phyloP scores from a whole-genome alignment of 2,329 filamentous ascomycete species.

The Alternaria longipes region DNA sequence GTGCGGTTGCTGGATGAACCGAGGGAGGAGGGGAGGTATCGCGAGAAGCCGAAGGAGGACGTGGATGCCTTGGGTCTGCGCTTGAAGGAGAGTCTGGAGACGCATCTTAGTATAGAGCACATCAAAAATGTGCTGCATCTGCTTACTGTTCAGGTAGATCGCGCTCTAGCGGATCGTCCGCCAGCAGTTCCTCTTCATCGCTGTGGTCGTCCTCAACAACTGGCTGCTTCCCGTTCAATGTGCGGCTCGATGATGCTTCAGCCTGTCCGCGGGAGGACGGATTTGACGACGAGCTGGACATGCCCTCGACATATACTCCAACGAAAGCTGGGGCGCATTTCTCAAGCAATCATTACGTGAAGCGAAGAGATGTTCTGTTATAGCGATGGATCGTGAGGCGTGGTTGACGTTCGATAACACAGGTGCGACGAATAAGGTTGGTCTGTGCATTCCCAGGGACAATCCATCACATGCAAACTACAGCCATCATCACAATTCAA shows the following conservation, averaged over 20 bases:
- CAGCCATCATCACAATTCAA: background rate
- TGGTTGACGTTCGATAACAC: conserved; percentile 29
- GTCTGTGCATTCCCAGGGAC: conserved; percentile 19
- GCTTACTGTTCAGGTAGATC: conserved; percentile 57
- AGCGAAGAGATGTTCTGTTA: conserved; percentile 1
- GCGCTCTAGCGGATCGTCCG: conserved; percentile 65
- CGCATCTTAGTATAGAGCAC: background rate
- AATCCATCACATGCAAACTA: conserved; percentile 9
- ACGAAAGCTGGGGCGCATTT: conserved; percentile 33
- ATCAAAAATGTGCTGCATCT: background rate
- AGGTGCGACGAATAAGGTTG: conserved; percentile 17
- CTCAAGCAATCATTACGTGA: conserved; percentile 36
- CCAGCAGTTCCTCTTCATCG: conserved; percentile 61
- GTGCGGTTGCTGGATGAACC: conserved; percentile 37
- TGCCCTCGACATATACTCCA: conserved; percentile 47
- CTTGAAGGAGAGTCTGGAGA: conserved; percentile 72
- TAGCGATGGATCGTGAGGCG: conserved; percentile 12
- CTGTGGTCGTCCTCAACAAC: conserved; percentile 53
- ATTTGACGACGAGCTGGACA: conserved; percentile 51
- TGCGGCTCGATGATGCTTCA: conserved; percentile 58
- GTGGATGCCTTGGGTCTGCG: conserved; percentile 66
- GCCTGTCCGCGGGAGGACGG: conserved; percentile 49
- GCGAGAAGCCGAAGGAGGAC: conserved; percentile 53
- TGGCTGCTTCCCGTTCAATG: conserved; percentile 45
- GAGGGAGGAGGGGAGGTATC: conserved; percentile 56